phyloP scores from a whole-genome alignment of 148 eudicot genomes.

The Rhododendron griersonianum region DNA sequence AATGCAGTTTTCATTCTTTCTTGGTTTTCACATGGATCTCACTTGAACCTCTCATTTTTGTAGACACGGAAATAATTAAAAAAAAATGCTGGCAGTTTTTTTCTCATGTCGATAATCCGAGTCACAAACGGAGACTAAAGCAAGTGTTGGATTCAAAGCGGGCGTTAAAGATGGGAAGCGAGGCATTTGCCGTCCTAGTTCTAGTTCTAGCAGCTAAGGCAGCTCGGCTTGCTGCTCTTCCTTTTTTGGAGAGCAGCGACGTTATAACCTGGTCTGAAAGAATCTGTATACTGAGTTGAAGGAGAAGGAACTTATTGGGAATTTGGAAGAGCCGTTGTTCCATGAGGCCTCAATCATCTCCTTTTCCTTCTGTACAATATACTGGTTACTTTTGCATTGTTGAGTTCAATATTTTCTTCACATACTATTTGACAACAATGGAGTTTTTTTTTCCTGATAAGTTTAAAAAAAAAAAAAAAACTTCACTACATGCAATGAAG shows the following conservation, averaged over 20 bases:
- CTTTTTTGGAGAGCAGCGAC: background rate
- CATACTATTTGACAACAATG: background rate
- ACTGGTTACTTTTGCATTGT: no score
- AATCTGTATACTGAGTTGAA: background rate
- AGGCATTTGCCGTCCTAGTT: background rate
- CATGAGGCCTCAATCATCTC: background rate
- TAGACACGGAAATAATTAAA: background rate
- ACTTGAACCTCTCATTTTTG: background rate
- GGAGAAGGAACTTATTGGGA: background rate
- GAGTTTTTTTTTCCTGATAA: background rate
- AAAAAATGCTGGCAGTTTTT: background rate
- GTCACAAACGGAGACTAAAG: no score
- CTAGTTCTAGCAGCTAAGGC: background rate
- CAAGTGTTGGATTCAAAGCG: no score
- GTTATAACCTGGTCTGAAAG: background rate
- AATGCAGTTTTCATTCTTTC: background rate
- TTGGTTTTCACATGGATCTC: background rate
- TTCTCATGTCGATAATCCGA: background rate
- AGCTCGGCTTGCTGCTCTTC: no score
- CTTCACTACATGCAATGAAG: no score
- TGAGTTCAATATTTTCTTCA: background rate
- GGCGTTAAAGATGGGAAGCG: no score
- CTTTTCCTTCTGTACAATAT: background rate
- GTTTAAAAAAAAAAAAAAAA: no score
- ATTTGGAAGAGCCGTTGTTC: background rate